Conservation (phyloP, 441 rosid genomes). For the Corymbia citriodora region DNA sequence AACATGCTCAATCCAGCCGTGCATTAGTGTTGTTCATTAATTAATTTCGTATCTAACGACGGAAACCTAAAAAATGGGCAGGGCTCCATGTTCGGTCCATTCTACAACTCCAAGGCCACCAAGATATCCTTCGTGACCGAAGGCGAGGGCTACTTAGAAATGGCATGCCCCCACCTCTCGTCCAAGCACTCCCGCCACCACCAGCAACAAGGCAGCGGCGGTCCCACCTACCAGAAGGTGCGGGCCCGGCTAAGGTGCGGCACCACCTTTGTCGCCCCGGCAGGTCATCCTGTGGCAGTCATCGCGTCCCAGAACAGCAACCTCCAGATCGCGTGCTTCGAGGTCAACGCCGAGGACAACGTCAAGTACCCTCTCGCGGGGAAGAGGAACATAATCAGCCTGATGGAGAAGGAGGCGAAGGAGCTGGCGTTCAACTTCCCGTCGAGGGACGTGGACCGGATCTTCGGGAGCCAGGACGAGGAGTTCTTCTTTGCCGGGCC, state of each 20-base stretch:
- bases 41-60: not conserved
- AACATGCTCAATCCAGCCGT: not conserved
- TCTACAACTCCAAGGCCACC: conserved; percentile 40
- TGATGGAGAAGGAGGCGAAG: conserved; percentile 34
- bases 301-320: conserved; percentile 26
- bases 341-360: conserved; percentile 38
- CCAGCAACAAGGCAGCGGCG: not conserved
- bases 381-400: conserved; percentile 22
- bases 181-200: not conserved
- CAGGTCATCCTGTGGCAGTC: conserved; percentile 37
- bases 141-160: conserved; percentile 42
- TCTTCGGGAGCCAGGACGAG: conserved; percentile 26
- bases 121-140: conserved; percentile 24
- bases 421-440: conserved; percentile 31
- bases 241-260: conserved; percentile 19
- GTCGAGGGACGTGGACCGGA: conserved; percentile 28
- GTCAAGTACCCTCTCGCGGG: conserved; percentile 33
- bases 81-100: conserved; percentile 43
- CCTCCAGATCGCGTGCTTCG: conserved; percentile 33
- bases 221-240: conserved; percentile 13
- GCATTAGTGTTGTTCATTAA: not conserved
- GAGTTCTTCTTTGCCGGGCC: conserved; percentile 47
- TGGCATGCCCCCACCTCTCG: conserved; percentile 38
- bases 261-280: conserved; percentile 22
- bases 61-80: not conserved